Conservation (phyloP, 352 stramenopile species). For the Phytophthora ohioensis region DNA sequence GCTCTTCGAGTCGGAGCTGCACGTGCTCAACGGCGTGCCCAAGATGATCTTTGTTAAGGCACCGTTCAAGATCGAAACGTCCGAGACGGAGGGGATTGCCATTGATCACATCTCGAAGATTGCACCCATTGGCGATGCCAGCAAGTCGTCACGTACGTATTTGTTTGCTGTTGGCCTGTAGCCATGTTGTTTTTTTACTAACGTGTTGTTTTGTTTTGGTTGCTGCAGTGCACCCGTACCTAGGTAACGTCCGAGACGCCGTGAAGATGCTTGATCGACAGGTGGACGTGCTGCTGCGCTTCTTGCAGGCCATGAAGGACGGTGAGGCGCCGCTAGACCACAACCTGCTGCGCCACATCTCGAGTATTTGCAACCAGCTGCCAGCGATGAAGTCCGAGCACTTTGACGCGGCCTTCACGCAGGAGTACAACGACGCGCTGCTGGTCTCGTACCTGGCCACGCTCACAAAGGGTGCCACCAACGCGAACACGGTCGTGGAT, state of each 20-base stretch:
- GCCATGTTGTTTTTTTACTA: conserved; percentile 9
- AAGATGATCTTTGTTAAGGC: conserved; percentile 92
- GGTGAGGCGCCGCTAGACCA: conserved; percentile 80
- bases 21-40: conserved; percentile 83
- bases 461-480: conserved; percentile 84
- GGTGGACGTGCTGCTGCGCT: conserved; percentile 76
- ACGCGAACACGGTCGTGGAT: conserved; percentile 82
- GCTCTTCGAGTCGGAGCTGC: conserved; percentile 88
- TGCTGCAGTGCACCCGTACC: conserved; percentile 73
- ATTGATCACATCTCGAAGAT: conserved; percentile 93
- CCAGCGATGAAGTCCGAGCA: conserved; percentile 77
- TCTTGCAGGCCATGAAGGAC: conserved; percentile 79
- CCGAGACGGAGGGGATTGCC: conserved; percentile 86
- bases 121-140: conserved; percentile 69
- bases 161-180: background rate
- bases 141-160: conserved; percentile 75
- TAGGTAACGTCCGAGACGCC: conserved; percentile 83
- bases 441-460: conserved; percentile 86
- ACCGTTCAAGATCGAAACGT: conserved; percentile 90
- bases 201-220: conserved; percentile 19
- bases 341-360: conserved; percentile 85
- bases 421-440: conserved; percentile 88
- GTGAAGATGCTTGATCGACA: conserved; percentile 90
- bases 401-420: conserved; percentile 78
- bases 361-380: conserved; percentile 87